Evolutionary conservation across 2,329 filamentous ascomycete species (phyloP), one percentile per base, ranked within the genome.

Genomic region (Fusarium anthophilum): DNA sequence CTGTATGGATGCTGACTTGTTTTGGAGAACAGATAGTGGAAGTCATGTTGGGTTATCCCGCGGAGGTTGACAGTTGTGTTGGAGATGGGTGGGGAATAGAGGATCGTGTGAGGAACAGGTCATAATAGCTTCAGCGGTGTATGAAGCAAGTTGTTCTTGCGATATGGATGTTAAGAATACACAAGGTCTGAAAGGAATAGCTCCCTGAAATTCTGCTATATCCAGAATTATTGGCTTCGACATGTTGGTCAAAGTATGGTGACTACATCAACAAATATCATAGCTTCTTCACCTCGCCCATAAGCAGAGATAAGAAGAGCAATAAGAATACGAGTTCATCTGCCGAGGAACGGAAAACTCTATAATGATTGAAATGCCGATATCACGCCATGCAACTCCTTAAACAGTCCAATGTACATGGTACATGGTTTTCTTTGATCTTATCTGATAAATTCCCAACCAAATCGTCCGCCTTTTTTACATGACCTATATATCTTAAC

Each of bases 61-160:
- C 43, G 30, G 66, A 68, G 44, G 41, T 45, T 44, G 43, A 28
- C 26, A 17, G 22, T 26, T 45, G 24, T 35, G 17, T 56, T 74
- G 62, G 66, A 47, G 55, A 55, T 39, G 41, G 59, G 65, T 68
- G 65, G 65, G 53, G 65, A 68, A 66, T 20, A 39, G 24, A 43
- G 53, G 12, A 60, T 75, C 74, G 60, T 66, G 68, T 68, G 71
- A 70, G 71, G 28, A 73, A 75, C 74, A 75, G 63, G 59, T 76
- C 70, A 75, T 60, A 44, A 53, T 32, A 50, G 55, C 57, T 51
- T 66, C 59, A 66, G 60, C 68, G 68, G 69, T 66, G 43, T 58
- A 72, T 60, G n/a, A 32, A 45, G 63, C 12, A 32, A 61, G 51
- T 13, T 43, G 15, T 20, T 22, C 26, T 35, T 43, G 38, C 32